Conservation (phyloP, 495 filamentous ascomycete genomes). For the Aspergillus asperescens region DNA sequence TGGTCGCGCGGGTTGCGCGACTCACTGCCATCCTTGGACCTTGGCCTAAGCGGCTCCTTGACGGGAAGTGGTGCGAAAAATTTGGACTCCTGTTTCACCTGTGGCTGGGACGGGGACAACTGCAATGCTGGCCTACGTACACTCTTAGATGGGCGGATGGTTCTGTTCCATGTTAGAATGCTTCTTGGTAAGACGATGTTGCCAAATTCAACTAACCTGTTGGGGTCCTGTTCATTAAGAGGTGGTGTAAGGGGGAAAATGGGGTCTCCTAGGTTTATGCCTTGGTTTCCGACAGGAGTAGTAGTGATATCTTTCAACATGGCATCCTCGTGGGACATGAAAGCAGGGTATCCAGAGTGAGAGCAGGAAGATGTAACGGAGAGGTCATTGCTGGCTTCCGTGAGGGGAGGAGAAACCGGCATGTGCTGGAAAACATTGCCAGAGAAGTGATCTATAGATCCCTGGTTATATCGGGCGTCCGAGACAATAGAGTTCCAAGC, state of each 20-base stretch:
- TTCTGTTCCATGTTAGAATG: conserved; percentile 27
- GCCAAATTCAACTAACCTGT: conserved; percentile 34
- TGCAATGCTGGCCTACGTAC: conserved; percentile 35
- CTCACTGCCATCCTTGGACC: conserved; percentile 45
- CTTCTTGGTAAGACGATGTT: background rate
- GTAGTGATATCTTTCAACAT: conserved; percentile 36
- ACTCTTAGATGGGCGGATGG: conserved; percentile 36
- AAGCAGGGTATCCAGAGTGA: conserved; percentile 39
- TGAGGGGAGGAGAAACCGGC: conserved; percentile 44
- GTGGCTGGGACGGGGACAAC: conserved; percentile 28
- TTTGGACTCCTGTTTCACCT: conserved; percentile 36
- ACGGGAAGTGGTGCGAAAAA: conserved; percentile 36
- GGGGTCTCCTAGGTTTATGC: conserved; percentile 40
- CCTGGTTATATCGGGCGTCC: conserved; percentile 35
- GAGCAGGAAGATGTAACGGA: conserved; percentile 44
- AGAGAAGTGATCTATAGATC: conserved; percentile 38
- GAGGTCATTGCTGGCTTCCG: conserved; percentile 44
- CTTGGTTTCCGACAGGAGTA: conserved; percentile 32
- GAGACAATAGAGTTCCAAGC: conserved; percentile 40
- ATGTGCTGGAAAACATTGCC: conserved; percentile 36
- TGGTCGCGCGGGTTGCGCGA: conserved; percentile 68
- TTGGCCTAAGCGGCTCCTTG: conserved; percentile 36
- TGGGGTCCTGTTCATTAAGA: conserved; percentile 42
- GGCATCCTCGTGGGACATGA: conserved; percentile 36
- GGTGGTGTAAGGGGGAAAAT: conserved; percentile 38